A percentile compares a stretch with the other conserved stretches of the same genome.
Conservation (phyloP, 208 protist species). For the Wallacemonas sp. region DNA sequence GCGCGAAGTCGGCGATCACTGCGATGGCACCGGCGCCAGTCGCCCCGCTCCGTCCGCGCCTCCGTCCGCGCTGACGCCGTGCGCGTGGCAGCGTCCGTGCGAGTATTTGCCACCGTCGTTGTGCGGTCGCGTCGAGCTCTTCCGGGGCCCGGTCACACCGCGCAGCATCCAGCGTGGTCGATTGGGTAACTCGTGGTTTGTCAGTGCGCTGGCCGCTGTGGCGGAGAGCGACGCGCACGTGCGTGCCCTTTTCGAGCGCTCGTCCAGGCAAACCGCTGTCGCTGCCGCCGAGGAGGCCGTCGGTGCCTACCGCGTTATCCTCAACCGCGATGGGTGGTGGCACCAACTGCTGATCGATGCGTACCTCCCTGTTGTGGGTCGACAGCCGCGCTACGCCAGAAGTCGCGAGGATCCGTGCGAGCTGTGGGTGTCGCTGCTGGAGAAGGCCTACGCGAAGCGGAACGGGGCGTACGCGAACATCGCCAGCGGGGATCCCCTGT, state of each 20-base stretch:
- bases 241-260: constrained; percentile 51
- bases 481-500: constrained; percentile 60
- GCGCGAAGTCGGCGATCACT: background rate
- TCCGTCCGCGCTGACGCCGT: constrained; percentile 17
- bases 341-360: constrained; percentile 64
- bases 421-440: constrained; percentile 78
- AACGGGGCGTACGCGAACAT: constrained; percentile 76
- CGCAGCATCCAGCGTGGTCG: constrained; percentile 43
- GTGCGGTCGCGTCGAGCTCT: constrained; percentile 29
- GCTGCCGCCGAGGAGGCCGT: constrained; percentile 36
- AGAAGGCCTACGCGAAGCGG: constrained; percentile 88
- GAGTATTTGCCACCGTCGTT: constrained; percentile 44
- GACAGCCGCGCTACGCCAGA: constrained; percentile 49
- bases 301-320: constrained; percentile 59
- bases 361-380: constrained; percentile 64
- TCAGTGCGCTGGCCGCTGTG: constrained; percentile 58
- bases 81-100: constrained; percentile 40
- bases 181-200: constrained; percentile 71
- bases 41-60: constrained; percentile 6
- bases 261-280: constrained; percentile 3
- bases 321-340: constrained; percentile 81
- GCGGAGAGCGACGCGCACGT: constrained; percentile 40
- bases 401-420: constrained; percentile 62
- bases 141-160: constrained; percentile 41
- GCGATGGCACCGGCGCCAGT: background rate